Evolutionary conservation across 805 yeast species (phyloP), one percentile per base, ranked within the genome.

Genomic region (Clavispora vitiphila): DNA sequence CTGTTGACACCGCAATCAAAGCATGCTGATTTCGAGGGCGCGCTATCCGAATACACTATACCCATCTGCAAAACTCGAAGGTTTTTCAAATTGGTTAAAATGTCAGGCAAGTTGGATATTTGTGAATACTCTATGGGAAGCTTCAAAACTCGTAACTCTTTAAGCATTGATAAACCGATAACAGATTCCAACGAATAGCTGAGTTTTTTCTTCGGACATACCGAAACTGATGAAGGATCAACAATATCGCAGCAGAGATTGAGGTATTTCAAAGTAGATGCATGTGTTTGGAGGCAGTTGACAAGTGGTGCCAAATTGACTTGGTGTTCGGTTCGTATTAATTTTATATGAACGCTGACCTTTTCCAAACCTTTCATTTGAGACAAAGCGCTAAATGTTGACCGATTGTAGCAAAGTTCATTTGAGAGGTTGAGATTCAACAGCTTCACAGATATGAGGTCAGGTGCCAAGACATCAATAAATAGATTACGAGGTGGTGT

Each of bases 401-500:
- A 24, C 8, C 37, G 15, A 18, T 50, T 47, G 34, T 24, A 45
- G 38, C 53, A 44, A 26, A 48, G 25, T 23, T 48, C 49, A 38
- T 48, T 48, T 19, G 39, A 15, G n/a, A 50, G 23, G 27, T 41
- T 41, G 37, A 48, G 23, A 23, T 39, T 37, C 21, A 50, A 42
- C 52, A 42, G 48, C 16, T 21, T 20, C 30, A 49, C 39, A 6
- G 24, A 11, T 6, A 18, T 18, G n/a, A 47, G 31, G 4, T 35
- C 26, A 4, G 37, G 34, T 4, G 38, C 43, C n/a, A 48, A 34
- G 11, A 34, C 23, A 14, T 44, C 49, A 21, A 49, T 39, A 24
- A 51, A 51, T 20, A 47, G 34, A 11, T 24, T n/a, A 1, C 43
- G 24, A 7, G 53, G 51, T 10, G 47, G 53, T 3, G 40, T 46